A percentile compares a stretch with the other conserved stretches of the same genome.
Evolutionary conservation across 2,329 filamentous ascomycete genomes (phyloP).

Genomic region (Apiospora rasikravindrae): DNA sequence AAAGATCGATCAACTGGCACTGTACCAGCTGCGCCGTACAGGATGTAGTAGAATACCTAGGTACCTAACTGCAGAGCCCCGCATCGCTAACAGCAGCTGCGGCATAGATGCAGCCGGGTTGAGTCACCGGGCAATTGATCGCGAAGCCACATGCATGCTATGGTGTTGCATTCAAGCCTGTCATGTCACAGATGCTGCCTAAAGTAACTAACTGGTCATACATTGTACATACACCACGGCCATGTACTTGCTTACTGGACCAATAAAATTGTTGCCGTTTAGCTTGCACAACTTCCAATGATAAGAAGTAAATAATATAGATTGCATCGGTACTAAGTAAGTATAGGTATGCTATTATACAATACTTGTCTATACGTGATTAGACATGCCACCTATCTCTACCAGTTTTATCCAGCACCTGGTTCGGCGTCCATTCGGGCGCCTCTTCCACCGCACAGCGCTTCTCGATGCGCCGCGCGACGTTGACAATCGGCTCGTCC

Average conservation of each 20-base stretch:
- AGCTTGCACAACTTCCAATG: background rate
- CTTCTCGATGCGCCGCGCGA: conserved; percentile 61
- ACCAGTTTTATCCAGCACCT: background rate
- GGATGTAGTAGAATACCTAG: too few relatives aligned
- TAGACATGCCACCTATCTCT: conserved; percentile 8
- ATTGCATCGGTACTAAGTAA: background rate
- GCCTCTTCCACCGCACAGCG: conserved; percentile 11
- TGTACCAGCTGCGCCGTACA: background rate
- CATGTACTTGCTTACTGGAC: too few relatives aligned
- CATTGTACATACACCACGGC: background rate
- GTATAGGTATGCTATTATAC: background rate
- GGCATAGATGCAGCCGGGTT: background rate
- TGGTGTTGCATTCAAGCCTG: background rate
- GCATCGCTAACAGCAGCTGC: background rate
- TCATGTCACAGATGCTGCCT: background rate
- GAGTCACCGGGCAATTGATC: background rate
- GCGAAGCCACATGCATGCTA: conserved; percentile 6
- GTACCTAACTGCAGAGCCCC: background rate
- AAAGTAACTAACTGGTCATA: background rate
- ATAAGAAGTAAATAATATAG: background rate
- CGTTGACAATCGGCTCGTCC: conserved; percentile 60
- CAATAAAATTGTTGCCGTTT: too few relatives aligned
- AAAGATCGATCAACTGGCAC: background rate
- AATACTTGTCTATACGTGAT: background rate
- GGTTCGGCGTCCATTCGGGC: background rate